Conservation (phyloP, 2,329 filamentous ascomycete species). For the Macroventuria anomochaeta region DNA sequence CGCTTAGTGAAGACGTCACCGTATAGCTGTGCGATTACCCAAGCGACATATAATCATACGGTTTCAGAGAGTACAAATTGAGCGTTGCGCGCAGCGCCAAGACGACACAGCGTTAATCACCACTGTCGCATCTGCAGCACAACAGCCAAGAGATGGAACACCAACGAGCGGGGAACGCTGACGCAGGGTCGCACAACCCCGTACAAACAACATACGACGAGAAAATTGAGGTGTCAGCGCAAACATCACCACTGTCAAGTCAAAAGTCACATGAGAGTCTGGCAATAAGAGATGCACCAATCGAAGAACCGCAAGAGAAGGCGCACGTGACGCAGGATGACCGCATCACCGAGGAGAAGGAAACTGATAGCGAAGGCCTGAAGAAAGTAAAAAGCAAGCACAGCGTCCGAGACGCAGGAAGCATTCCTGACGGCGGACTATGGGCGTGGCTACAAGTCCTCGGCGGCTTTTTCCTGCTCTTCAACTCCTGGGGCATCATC, state of each 20-base stretch:
- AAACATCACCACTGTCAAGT: constrained; percentile 21
- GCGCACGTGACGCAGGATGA: constrained; percentile 22
- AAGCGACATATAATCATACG: neutral
- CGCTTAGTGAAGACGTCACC: neutral
- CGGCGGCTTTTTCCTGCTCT: constrained; percentile 57
- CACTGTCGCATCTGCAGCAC: neutral
- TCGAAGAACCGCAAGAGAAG: constrained; percentile 18
- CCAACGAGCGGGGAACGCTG: constrained; percentile 6
- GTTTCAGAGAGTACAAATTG: too few relatives aligned
- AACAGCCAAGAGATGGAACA: constrained; percentile 5
- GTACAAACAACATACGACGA: constrained; percentile 21
- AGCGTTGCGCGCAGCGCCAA: neutral
- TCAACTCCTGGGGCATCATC: constrained; percentile 57
- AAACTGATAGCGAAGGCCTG: constrained; percentile 12
- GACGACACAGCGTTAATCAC: neutral
- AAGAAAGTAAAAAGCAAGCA: constrained; percentile 31
- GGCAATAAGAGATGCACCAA: constrained; percentile 6
- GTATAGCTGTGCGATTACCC: neutral
- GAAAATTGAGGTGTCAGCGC: constrained; percentile 16
- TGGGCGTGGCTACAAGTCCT: constrained; percentile 58
- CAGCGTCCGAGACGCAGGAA: constrained; percentile 51
- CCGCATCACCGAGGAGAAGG: neutral
- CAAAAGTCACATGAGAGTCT: constrained; percentile 22
- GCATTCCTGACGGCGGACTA: constrained; percentile 56
- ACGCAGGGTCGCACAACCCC: constrained; percentile 5